Percentiles rank a stretch among this genome's conserved stretches.
Evolutionary conservation across 2,329 filamentous ascomycete species (phyloP).

Genomic region (Pseudopyrenochaeta lycopersici): DNA sequence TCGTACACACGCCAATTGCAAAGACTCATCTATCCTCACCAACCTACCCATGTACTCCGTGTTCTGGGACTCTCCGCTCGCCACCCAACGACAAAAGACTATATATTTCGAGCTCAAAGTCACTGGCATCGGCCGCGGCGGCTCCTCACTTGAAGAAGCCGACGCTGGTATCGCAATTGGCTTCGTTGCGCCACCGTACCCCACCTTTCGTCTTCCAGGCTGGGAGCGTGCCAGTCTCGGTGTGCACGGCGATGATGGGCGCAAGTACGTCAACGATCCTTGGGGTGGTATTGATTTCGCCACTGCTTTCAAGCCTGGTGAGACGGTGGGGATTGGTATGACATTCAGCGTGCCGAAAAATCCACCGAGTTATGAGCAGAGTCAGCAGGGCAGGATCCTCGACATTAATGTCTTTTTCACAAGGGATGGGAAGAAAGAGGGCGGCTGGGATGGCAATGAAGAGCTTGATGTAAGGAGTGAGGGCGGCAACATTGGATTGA

Average conservation of each 20-base stretch:
- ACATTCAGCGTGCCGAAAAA: conserved; percentile 58
- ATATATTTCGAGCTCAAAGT: conserved; percentile 79
- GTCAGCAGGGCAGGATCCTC: conserved; percentile 42
- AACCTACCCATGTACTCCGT: conserved; percentile 75
- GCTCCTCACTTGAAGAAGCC: conserved; percentile 44
- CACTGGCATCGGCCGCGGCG: conserved; percentile 51
- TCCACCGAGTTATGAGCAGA: conserved; percentile 45
- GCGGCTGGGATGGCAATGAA: conserved; percentile 77
- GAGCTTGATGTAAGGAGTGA: conserved; percentile 73
- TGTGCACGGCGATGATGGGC: conserved; percentile 83
- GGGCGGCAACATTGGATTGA: conserved; percentile 70
- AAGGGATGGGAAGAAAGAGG: conserved; percentile 67
- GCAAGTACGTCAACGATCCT: conserved; percentile 77
- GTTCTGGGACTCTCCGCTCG: conserved; percentile 66
- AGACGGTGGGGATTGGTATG: conserved; percentile 78
- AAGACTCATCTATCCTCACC: conserved; percentile 71
- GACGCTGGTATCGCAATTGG: conserved; percentile 72
- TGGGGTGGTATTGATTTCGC: conserved; percentile 78
- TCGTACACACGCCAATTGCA: conserved; percentile 53
- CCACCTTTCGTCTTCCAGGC: conserved; percentile 78
- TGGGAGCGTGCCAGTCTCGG: conserved; percentile 80
- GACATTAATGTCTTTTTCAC: conserved; percentile 75
- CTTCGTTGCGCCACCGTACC: conserved; percentile 77
- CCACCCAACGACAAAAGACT: conserved; percentile 60
- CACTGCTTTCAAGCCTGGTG: conserved; percentile 67